A percentile compares a stretch with the other conserved stretches of the same genome.
These are phyloP conservation scores for Fistulifera pelliculosa DNA, from an alignment of 108 stramenopile species.

Conservation along the genomic window DNA sequence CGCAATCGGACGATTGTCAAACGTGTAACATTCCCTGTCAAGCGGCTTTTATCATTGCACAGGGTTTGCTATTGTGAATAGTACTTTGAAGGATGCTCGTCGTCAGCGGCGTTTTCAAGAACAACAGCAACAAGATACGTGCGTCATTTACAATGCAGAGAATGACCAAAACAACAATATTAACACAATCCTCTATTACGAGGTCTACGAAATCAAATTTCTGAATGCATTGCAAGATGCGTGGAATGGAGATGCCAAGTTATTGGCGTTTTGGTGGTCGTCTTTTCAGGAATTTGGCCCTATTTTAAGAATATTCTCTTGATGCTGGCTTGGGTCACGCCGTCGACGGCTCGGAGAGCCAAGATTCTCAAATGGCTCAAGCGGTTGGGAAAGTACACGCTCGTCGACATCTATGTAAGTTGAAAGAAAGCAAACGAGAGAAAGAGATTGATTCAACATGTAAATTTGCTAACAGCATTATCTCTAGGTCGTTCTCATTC, in stretches of 20 bases:
- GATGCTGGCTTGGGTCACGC: slow-evolving; percentile 35
- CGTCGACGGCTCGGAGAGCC: slow-evolving; percentile 5
- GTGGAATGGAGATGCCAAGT: slow-evolving; percentile 31
- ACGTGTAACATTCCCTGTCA: slow-evolving; percentile 27
- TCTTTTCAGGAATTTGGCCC: slow-evolving; percentile 77
- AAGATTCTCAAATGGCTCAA: slow-evolving; percentile 34
- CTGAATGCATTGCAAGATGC: slow-evolving; percentile 30
- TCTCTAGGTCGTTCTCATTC: slow-evolving; percentile 10
- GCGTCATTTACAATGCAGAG: slow-evolving; percentile 24
- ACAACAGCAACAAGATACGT: slow-evolving; percentile 8
- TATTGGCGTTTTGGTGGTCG: slow-evolving; percentile 43
- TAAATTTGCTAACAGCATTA: no score
- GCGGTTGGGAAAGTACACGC: slow-evolving; percentile 32
- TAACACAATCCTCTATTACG: slow-evolving; percentile 17
- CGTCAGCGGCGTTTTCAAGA: neutral
- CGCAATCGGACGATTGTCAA: slow-evolving; percentile 18
- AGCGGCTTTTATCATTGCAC: slow-evolving; percentile 19
- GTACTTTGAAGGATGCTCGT: neutral
- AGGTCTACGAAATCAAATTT: slow-evolving; percentile 31
- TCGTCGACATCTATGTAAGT: slow-evolving; percentile 36
- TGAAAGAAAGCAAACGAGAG: no score
- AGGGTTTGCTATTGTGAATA: slow-evolving; percentile 13
- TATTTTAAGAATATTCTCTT: slow-evolving; percentile 62
- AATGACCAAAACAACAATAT: no score
- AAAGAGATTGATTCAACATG: no score